Evolutionary conservation across 108 stramenopile species (phyloP), one percentile per base, ranked within the genome.

Genomic region (Schizochytrium sp.): DNA sequence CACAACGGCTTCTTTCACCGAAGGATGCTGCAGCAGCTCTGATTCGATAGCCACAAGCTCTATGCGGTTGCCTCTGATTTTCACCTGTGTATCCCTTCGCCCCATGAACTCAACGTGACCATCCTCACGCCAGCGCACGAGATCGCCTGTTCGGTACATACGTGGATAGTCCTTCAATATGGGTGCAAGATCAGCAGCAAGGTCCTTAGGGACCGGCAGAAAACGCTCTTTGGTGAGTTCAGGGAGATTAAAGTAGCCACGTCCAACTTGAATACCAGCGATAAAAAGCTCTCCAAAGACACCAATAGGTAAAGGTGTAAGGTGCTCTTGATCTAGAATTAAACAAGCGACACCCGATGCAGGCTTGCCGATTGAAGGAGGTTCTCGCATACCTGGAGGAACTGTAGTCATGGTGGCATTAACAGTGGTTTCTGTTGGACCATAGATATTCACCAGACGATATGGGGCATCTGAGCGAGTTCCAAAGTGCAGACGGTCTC

Each of bases 11-110:
- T 83, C 76, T 28, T 40, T 17, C n/a, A 83, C 28, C 8, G 10
- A 47, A 2, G 76, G 76, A 28, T 83, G 76, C 40, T 83, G 50
- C 50, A 83, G 47, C 45, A 87, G 10, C 0, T 17, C 55, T 10
- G 56, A 40, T 88, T 91, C 90, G 64, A 91, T 89, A 58, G 88
- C 90, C 5, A 64, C 88, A 56, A 91, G 88, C 90, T 91, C 90
- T 50, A 89, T 72, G 47, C 90, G 90, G 13, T 57, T 88, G 56
- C 90, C 90, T n/a, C 88, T 60, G 19, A 91, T 88, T 72, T 91
- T 91, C 55, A 91, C 90, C 72, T 91, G 90, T 10, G 55, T 28
- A 58, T 91, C 90, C 41, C 49, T 40, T 15, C 90, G 90, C 17
- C 90, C 90, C 4, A 91, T 12, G 72, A 91, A 88, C 72, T 91